Conservation (phyloP, 352 stramenopile genomes). For the Globisporangium parvum region DNA sequence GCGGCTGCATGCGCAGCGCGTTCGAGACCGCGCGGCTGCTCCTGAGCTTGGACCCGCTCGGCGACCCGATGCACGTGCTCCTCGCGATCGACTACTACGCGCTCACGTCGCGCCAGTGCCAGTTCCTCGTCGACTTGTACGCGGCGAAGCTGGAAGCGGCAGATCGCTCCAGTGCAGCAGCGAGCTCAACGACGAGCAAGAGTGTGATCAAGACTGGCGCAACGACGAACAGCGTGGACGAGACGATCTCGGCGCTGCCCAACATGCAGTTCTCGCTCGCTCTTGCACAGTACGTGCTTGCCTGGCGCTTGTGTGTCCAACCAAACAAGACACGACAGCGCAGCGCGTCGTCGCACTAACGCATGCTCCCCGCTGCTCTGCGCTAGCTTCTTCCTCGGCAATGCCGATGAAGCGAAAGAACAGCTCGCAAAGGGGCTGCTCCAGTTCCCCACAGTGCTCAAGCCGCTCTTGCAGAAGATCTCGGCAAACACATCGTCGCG, state of each 20-base stretch:
- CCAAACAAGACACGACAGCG: too few relatives aligned
- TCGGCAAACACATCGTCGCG: slow-evolving; percentile 55
- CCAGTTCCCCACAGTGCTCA: slow-evolving; percentile 63
- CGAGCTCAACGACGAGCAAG: slow-evolving; percentile 9
- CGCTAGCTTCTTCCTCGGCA: slow-evolving; percentile 54
- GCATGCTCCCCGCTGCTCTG: not conserved
- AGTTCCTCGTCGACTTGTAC: slow-evolving; percentile 69
- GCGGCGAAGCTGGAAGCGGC: slow-evolving; percentile 53
- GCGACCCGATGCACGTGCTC: slow-evolving; percentile 77
- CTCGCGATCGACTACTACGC: slow-evolving; percentile 84
- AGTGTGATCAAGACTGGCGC: slow-evolving; percentile 10
- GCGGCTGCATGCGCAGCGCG: slow-evolving; percentile 77
- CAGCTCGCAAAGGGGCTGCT: slow-evolving; percentile 51
- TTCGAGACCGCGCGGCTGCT: slow-evolving; percentile 79
- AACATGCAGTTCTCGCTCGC: slow-evolving; percentile 76
- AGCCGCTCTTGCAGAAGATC: slow-evolving; percentile 73
- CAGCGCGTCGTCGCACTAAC: not conserved
- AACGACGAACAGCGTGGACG: slow-evolving; percentile 15
- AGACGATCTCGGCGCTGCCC: slow-evolving; percentile 40
- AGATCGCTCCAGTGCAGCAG: slow-evolving; percentile 30
- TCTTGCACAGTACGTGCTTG: slow-evolving; percentile 50
- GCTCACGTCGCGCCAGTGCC: slow-evolving; percentile 65
- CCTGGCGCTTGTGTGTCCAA: not conserved
- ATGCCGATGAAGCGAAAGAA: slow-evolving; percentile 54
- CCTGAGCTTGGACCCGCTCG: slow-evolving; percentile 65